Conservation (phyloP, 1,284 basidiomycete genomes). For the Apiotrichum gracile region DNA sequence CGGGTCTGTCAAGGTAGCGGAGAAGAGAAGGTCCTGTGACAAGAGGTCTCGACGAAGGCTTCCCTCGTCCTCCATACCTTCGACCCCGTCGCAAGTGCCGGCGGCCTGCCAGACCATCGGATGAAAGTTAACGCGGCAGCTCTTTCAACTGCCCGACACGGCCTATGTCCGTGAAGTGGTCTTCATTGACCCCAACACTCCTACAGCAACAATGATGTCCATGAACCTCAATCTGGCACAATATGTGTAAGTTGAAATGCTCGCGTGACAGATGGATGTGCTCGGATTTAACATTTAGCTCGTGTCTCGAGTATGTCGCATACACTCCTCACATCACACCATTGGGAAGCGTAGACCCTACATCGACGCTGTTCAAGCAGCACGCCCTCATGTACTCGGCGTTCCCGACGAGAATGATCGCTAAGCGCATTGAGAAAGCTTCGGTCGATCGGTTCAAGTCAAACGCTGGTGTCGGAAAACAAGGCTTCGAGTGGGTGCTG, state of each 20-base stretch:
- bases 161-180: constrained; percentile 92
- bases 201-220: constrained; percentile 70
- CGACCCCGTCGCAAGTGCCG: too few species aligned
- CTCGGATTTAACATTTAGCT: constrained; percentile 18
- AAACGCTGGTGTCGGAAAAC: constrained; percentile 77
- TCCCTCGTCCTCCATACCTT: too few species aligned
- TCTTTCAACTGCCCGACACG: constrained; percentile 56
- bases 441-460: constrained; percentile 77
- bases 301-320: constrained; percentile 70
- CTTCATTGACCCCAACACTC: constrained; percentile 66
- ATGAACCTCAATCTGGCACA: constrained; percentile 86
- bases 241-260: constrained; percentile 40
- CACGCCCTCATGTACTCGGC: constrained; percentile 48
- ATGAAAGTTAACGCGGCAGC: constrained; percentile 22
- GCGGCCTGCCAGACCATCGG: too few species aligned
- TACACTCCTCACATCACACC: constrained; percentile 59
- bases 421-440: constrained; percentile 73
- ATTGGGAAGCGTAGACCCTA: constrained; percentile 4
- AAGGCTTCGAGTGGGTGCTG: constrained; percentile 80
- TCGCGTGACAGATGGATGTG: background rate
- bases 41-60: too few species aligned
- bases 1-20: too few species aligned
- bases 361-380: constrained; percentile 34
- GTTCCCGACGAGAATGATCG: constrained; percentile 67
- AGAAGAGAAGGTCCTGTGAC: too few species aligned